Evolutionary conservation across 257 asterid genomes (phyloP), one percentile per base, ranked within the genome.

Genomic region (Fraxinus pennsylvanica): DNA sequence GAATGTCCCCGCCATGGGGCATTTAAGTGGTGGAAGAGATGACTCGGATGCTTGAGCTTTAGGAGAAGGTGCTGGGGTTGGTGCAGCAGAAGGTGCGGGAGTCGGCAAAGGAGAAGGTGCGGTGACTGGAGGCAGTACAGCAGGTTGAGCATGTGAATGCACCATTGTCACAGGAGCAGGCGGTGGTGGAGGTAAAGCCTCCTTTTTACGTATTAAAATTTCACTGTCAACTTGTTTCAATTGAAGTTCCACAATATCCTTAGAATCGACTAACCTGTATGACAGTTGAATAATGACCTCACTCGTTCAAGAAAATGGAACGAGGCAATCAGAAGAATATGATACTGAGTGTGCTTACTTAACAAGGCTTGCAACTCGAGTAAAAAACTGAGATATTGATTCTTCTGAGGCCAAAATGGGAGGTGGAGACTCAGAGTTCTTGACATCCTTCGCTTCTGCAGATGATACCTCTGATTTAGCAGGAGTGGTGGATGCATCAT

Each of bases 1-100:
- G 79, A 94, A 90, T 59, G 93, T 94, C 83, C 98, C 98, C 3
- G 98, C 97, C 98, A 94, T 91, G 79, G 98, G 98, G 76, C 82
- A 82, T 81, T 91, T 90, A 43, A 94, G 86, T 41, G 93, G 91
- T 70, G 94, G 96, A 78, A 79, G 89, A 79, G 98, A 86, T 38
- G 90, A 92, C 82, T 86, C 88, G 50, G 96, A 39, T 73, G 89
- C 80, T 76, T 76, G 89, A 59, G 90, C 83, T 84, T 82, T 84
- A 71, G 87, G 84, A 30, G 83, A 72, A 71, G 81, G 69, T 68
- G 89, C 85, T 19, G 90, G 81, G 19, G 85, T 65, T 14, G 91
- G 82, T 61, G 91, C 75, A 68, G 89, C 76, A 63, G 91, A 78
- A 72, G 90, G 76, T 73, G 85, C 89, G 10, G 88, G 84, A 63